Conservation (phyloP, 1,284 basidiomycete species). For the Rhodotorula sp. region DNA sequence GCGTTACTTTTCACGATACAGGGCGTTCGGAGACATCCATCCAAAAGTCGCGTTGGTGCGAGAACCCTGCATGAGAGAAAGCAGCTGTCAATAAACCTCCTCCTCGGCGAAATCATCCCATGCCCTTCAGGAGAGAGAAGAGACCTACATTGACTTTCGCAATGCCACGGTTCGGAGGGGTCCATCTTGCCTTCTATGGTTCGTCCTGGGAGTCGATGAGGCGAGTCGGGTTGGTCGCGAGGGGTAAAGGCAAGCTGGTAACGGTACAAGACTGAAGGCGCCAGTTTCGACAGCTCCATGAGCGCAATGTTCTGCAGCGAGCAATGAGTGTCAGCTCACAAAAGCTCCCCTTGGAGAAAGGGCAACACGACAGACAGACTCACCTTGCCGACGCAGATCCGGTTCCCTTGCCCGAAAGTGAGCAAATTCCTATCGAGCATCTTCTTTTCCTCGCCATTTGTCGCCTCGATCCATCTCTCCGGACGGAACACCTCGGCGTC, state of each 20-base stretch:
- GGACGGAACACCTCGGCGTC: slow-evolving; percentile 1
- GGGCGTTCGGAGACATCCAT: neutral
- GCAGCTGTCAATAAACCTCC: neutral
- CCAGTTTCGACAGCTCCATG: slow-evolving; percentile 14
- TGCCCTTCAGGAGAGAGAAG: no score
- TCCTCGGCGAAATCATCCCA: no score
- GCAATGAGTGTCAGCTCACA: no score
- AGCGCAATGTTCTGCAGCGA: slow-evolving; percentile 10
- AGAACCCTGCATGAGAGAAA: neutral
- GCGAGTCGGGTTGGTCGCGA: neutral
- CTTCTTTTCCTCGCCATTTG: neutral
- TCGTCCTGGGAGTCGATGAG: slow-evolving; percentile 3
- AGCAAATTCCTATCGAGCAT: slow-evolving; percentile 5
- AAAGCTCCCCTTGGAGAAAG: no score
- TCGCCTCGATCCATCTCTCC: slow-evolving; percentile 9
- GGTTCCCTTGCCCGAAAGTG: slow-evolving; percentile 5
- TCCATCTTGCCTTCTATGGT: slow-evolving; percentile 1
- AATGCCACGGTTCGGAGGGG: slow-evolving; percentile 7
- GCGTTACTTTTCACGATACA: neutral
- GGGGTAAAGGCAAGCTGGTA: slow-evolving; percentile 3
- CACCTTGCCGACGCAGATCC: slow-evolving; percentile 15
- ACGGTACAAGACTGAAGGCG: slow-evolving; percentile 7
- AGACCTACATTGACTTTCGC: slow-evolving; percentile 7
- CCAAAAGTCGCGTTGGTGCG: slow-evolving; percentile 12
- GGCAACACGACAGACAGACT: neutral